These are phyloP conservation scores for Mariannaea sp. DNA, from an alignment of 2,329 filamentous ascomycete species.

Conservation along the genomic window DNA sequence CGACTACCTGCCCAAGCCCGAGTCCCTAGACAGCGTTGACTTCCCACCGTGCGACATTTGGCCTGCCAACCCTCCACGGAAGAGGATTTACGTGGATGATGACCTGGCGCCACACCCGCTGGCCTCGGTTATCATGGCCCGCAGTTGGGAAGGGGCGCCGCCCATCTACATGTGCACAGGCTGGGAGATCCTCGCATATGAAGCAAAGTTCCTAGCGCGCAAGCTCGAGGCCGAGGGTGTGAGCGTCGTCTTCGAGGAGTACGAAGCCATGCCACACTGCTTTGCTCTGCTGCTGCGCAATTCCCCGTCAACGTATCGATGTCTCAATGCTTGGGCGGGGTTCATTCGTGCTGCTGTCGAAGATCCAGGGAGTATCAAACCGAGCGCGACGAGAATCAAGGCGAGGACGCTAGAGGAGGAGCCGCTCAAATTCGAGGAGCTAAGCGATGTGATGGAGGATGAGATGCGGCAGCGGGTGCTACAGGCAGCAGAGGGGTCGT, in stretches of 20 bases:
- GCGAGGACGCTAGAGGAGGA: conserved; percentile 58
- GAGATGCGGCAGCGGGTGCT: conserved; percentile 49
- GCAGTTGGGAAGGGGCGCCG: conserved; percentile 64
- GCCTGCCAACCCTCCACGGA: conserved; percentile 60
- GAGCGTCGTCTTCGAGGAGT: conserved; percentile 69
- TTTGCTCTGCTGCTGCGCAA: conserved; percentile 64
- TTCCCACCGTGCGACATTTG: conserved; percentile 57
- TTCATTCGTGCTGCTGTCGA: conserved; percentile 57
- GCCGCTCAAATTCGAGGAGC: conserved; percentile 47
- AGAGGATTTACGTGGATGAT: conserved; percentile 60
- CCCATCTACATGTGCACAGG: conserved; percentile 73
- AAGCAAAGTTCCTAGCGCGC: conserved; percentile 64
- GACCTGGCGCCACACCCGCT: conserved; percentile 67
- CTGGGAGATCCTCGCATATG: conserved; percentile 73
- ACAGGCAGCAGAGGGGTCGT: conserved; percentile 27
- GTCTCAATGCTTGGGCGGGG: conserved; percentile 58
- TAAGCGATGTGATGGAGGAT: conserved; percentile 51
- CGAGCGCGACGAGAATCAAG: conserved; percentile 52
- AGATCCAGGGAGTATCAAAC: conserved; percentile 41
- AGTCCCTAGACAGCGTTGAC: conserved; percentile 33
- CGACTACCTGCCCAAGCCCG: conserved; percentile 57
- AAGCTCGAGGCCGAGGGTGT: conserved; percentile 63
- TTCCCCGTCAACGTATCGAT: conserved; percentile 53
- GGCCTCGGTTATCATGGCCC: conserved; percentile 63
- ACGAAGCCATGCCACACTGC: conserved; percentile 80